phyloP scores from a whole-genome alignment of 2,329 filamentous ascomycete species.

The Canariomyces notabilis region DNA sequence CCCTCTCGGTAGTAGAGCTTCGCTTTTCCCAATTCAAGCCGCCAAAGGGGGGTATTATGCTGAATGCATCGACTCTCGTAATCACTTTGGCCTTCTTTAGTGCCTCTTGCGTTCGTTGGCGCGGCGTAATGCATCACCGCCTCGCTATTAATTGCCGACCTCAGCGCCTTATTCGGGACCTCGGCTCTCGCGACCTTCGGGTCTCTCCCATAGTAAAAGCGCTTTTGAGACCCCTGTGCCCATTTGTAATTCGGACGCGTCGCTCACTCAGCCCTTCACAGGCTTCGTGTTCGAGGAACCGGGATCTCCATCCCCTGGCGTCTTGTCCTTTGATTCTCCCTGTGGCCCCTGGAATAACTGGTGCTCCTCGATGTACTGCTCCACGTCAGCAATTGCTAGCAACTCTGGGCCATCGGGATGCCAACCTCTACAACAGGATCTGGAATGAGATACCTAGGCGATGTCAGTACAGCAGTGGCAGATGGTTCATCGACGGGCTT shows the following conservation, averaged over 20 bases:
- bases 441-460: slow-evolving; percentile 45
- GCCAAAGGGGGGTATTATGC: too few relatives aligned
- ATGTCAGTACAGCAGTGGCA: not conserved
- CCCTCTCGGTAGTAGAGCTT: too few relatives aligned
- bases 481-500: slow-evolving; percentile 35
- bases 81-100: too few relatives aligned
- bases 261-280: slow-evolving; percentile 10
- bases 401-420: not conserved
- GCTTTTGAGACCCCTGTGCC: not conserved
- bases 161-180: not conserved
- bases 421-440: slow-evolving; percentile 50
- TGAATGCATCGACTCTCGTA: too few relatives aligned
- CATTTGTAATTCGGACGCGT: not conserved
- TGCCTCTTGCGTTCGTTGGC: too few relatives aligned
- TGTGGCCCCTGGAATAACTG: slow-evolving; percentile 54
- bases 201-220: not conserved
- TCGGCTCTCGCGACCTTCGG: not conserved
- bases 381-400: slow-evolving; percentile 38
- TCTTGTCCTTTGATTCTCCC: slow-evolving; percentile 6
- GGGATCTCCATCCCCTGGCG: slow-evolving; percentile 4
- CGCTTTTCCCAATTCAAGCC: too few relatives aligned
- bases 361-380: slow-evolving; percentile 62
- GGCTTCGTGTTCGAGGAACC: slow-evolving; percentile 11
- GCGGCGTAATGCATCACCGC: too few relatives aligned
- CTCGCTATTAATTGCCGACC: too few relatives aligned